Evolutionary conservation across 148 eudicot genomes (phyloP).

Genomic region (Rhododendron vialii): DNA sequence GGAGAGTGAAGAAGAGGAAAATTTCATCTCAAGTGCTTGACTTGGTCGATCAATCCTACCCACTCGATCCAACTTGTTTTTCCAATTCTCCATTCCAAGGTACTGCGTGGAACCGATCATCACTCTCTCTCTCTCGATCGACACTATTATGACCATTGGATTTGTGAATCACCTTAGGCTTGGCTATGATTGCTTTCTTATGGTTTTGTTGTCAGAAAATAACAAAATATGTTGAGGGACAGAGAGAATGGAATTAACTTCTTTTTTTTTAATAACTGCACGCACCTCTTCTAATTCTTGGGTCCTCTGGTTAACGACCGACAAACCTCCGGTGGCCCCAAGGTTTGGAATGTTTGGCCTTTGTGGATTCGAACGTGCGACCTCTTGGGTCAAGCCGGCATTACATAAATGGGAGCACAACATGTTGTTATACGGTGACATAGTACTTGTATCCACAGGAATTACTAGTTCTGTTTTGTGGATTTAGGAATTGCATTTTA

Average conservation of each 20-base stretch:
- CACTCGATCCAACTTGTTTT: conserved; percentile 40
- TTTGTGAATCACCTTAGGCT: background rate
- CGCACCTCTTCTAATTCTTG: too few species aligned
- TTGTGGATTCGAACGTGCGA: too few species aligned
- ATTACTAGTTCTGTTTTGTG: too few species aligned
- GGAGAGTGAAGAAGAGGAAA: conserved; percentile 25
- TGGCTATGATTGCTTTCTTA: background rate
- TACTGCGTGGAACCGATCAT: conserved; percentile 1
- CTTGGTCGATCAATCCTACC: conserved; percentile 26
- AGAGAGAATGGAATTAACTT: background rate
- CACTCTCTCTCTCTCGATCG: background rate
- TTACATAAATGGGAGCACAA: background rate
- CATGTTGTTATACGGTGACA: background rate
- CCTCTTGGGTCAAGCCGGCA: background rate
- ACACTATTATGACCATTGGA: background rate
- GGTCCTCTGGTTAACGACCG: too few species aligned
- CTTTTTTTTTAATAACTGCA: too few species aligned
- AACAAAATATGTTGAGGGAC: background rate
- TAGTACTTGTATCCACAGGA: too few species aligned
- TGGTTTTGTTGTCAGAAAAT: background rate
- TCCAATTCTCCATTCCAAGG: conserved; percentile 69
- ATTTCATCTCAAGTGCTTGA: conserved; percentile 25
- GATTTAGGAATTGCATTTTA: too few species aligned
- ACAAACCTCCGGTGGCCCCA: too few species aligned
- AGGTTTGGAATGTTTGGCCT: too few species aligned